A percentile compares a stretch with the other conserved stretches of the same genome.
Evolutionary conservation across 352 stramenopile species (phyloP).

Genomic region (Phytophthora agathidicida): DNA sequence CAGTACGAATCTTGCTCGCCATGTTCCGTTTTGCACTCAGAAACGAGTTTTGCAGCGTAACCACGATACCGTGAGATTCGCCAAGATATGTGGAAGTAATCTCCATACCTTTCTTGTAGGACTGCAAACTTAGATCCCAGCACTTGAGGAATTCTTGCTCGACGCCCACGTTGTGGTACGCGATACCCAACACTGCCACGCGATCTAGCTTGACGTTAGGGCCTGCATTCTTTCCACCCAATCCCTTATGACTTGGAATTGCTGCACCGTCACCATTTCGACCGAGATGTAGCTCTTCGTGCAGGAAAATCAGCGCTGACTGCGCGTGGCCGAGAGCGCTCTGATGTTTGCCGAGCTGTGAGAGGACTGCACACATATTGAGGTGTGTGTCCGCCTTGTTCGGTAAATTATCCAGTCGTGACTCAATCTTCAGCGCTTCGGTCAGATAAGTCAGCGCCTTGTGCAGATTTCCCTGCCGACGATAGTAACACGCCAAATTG

Average conservation of each 20-base stretch:
- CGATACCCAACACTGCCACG: constrained; percentile 93
- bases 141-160: constrained; percentile 96
- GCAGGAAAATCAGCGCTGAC: constrained; percentile 91
- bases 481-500: constrained; percentile 95
- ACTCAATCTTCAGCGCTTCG: constrained; percentile 93
- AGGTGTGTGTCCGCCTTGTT: constrained; percentile 95
- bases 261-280: constrained; percentile 5
- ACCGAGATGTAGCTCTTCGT: constrained; percentile 90
- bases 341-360: constrained; percentile 90
- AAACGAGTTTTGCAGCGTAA: constrained; percentile 91
- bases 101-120: constrained; percentile 93
- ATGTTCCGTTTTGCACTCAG: constrained; percentile 81
- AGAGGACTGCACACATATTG: constrained; percentile 95
- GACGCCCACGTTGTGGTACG: constrained; percentile 96
- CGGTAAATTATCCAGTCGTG: constrained; percentile 78
- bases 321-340: constrained; percentile 92
- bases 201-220: constrained; percentile 78
- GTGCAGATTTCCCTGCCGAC: constrained; percentile 90
- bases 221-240: constrained; percentile 26
- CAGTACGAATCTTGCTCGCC: constrained; percentile 45
- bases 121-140: constrained; percentile 89
- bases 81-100: constrained; percentile 86
- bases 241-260: constrained; percentile 20
- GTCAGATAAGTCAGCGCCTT: constrained; percentile 92
- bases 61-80: constrained; percentile 90